Evolutionary conservation across 768 basidiomycete genomes (phyloP).

Genomic region (Cubamyces sp.): DNA sequence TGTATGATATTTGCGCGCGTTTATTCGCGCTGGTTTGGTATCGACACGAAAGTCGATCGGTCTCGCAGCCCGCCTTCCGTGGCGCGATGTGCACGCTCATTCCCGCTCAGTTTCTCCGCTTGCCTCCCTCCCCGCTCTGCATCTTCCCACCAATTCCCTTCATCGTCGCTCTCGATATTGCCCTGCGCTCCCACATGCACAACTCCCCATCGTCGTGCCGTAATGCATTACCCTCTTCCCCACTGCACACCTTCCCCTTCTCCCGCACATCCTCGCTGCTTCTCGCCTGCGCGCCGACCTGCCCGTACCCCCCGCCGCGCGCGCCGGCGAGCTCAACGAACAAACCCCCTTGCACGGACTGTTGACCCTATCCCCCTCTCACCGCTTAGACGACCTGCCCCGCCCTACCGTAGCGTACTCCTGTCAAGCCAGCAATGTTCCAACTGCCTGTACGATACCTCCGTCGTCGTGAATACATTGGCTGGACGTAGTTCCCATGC

Average conservation of each 20-base stretch:
- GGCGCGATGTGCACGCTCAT: constrained; percentile 20
- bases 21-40: constrained; percentile 22
- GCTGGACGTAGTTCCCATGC: constrained; percentile 25
- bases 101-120: constrained; percentile 17
- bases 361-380: constrained; percentile 17
- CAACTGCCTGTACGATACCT: constrained; percentile 30
- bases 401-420: constrained; percentile 29
- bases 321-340: neutral
- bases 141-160: constrained; percentile 5
- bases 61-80: constrained; percentile 16
- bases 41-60: constrained; percentile 25
- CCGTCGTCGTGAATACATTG: constrained; percentile 30
- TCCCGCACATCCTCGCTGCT: constrained; percentile 3
- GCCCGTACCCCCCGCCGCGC: neutral
- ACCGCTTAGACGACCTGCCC: constrained; percentile 26
- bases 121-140: constrained; percentile 2
- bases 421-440: constrained; percentile 27
- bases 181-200: constrained; percentile 8
- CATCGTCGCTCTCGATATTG: neutral
- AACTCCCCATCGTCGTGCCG: constrained; percentile 15
- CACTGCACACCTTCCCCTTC: neutral
- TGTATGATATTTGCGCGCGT: constrained; percentile 20
- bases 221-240: constrained; percentile 10
- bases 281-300: constrained; percentile 8
- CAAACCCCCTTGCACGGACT: constrained; percentile 20